phyloP scores from a whole-genome alignment of 2,329 filamentous ascomycete species.

The Westerdykella aurantiaca region DNA sequence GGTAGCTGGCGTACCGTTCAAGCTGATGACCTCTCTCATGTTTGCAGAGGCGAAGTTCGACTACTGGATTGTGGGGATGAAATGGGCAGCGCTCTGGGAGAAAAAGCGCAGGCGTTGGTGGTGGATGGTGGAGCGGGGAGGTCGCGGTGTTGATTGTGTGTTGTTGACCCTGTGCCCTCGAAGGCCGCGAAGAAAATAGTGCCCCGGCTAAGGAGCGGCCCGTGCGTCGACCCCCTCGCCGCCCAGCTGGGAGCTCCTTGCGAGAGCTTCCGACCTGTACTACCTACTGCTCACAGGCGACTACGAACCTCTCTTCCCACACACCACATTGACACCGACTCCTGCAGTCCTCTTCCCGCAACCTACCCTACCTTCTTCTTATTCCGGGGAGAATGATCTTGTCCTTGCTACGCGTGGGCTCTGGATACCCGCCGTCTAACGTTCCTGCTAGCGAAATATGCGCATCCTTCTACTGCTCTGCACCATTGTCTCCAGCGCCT shows the following conservation, averaged over 20 bases:
- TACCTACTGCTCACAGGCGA: too few species aligned
- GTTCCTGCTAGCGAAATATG: constrained; percentile 26
- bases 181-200: not conserved
- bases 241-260: too few species aligned
- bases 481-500: constrained; percentile 25
- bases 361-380: not conserved
- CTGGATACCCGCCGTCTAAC: constrained; percentile 11
- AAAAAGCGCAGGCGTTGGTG: constrained; percentile 3
- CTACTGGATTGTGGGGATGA: constrained; percentile 28
- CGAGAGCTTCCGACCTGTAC: too few species aligned
- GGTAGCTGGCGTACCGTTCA: constrained; percentile 72
- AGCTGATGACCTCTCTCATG: constrained; percentile 99
- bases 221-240: not conserved
- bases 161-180: constrained; percentile 10
- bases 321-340: not conserved
- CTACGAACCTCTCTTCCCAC: not conserved
- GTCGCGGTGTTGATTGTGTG: constrained; percentile 11
- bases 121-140: constrained; percentile 11
- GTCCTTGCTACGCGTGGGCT: constrained; percentile 14
- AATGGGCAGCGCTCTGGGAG: constrained; percentile 2
- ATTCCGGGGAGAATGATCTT: not conserved
- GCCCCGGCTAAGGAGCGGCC: not conserved
- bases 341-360: not conserved
- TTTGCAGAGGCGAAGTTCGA: constrained; percentile 41
- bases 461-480: constrained; percentile 28